phyloP scores from a whole-genome alignment of 768 basidiomycete genomes.

The Boletus vermiculosoides region DNA sequence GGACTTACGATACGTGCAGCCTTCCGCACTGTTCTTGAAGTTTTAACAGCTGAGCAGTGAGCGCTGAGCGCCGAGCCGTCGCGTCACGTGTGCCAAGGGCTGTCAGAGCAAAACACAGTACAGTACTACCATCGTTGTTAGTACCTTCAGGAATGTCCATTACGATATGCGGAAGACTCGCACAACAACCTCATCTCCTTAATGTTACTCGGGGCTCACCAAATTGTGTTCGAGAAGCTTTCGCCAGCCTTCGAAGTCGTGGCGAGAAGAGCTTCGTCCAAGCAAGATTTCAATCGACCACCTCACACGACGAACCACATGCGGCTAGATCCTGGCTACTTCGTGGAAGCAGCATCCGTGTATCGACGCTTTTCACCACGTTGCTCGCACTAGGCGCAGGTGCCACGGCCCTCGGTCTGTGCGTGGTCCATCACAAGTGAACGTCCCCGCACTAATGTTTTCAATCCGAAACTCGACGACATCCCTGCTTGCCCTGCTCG shows the following conservation, averaged over 20 bases:
- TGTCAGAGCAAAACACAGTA: no score
- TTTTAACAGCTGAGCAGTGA: no score
- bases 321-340: constrained; percentile 2
- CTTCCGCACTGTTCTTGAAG: no score
- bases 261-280: not conserved
- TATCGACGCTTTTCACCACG: constrained; percentile 40
- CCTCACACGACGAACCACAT: not conserved
- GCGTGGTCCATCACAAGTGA: constrained; percentile 16
- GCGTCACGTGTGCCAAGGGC: no score
- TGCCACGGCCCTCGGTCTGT: constrained; percentile 46
- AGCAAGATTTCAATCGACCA: constrained; percentile 11
- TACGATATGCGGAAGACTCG: constrained; percentile 1
- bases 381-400: constrained; percentile 39
- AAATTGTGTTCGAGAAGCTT: not conserved
- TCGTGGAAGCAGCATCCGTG: constrained; percentile 25
- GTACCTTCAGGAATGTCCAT: constrained; percentile 6
- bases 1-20: no score
- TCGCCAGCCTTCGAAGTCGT: not conserved
- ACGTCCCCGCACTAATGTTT: not conserved
- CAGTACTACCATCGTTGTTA: no score
- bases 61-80: no score
- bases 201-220: not conserved
- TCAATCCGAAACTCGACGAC: not conserved
- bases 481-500: not conserved
- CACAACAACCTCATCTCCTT: not conserved